A percentile compares a stretch with the other conserved stretches of the same genome.
Evolutionary conservation across 768 basidiomycete genomes (phyloP).

Genomic region (Leccinum boreale): DNA sequence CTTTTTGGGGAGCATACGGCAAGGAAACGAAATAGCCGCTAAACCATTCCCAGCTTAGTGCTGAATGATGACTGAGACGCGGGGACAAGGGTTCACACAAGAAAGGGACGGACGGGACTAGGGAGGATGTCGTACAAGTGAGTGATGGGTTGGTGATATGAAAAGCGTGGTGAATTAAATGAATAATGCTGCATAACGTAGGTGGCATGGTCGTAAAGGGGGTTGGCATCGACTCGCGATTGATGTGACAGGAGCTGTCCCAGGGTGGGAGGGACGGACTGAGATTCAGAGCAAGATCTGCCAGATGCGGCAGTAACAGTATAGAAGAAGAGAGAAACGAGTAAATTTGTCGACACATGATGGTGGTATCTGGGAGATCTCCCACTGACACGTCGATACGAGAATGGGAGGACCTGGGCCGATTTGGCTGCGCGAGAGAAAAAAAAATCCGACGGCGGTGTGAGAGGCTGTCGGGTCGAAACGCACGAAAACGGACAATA

Average conservation of each 20-base stretch:
- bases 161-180: slow-evolving; percentile 15
- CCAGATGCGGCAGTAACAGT: slow-evolving; percentile 13
- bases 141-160: slow-evolving; percentile 6
- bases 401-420: slow-evolving; percentile 5
- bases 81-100: slow-evolving; percentile 17
- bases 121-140: not conserved
- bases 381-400: slow-evolving; percentile 4
- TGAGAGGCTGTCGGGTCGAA: slow-evolving; percentile 16
- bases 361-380: slow-evolving; percentile 17
- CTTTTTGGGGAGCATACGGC: not conserved
- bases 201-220: slow-evolving; percentile 14
- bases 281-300: slow-evolving; percentile 18
- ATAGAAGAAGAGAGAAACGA: slow-evolving; percentile 1
- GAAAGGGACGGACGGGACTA: not conserved
- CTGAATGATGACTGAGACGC: not conserved
- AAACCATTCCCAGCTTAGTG: slow-evolving; percentile 15
- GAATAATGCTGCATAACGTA: slow-evolving; percentile 15
- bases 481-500: not conserved
- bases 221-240: slow-evolving; percentile 6
- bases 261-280: slow-evolving; percentile 11
- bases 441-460: slow-evolving; percentile 15
- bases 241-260: slow-evolving; percentile 23
- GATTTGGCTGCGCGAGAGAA: slow-evolving; percentile 18
- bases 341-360: slow-evolving; percentile 11
- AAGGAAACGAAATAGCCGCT: slow-evolving; percentile 13